Base-by-base conservation (phyloP, 2,329 filamentous ascomycete genomes). In the Diaporthe capsici region DNA sequence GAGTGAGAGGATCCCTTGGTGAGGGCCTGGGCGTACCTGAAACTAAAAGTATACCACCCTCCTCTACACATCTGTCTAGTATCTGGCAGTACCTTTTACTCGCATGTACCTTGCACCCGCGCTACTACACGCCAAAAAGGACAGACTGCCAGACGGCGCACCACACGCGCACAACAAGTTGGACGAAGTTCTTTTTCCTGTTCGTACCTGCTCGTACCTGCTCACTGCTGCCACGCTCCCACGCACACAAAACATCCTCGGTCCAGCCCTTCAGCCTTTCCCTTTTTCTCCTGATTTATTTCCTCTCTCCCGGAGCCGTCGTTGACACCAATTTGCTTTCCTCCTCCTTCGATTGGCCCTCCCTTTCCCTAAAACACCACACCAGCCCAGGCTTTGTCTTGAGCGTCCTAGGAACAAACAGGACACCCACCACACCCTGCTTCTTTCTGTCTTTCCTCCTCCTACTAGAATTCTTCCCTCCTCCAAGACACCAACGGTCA, bases 91-190 rank as follows among this genome's bases (percentile, higher is more conserved):
- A 70, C 49, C 47, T 55, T 12, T 42, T 42, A 55, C 65, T 20
- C 22, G 8, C 4, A 9, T 55, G n/a, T 70, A 70, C 65, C 65
- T 55, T 55, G 47, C 49, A 28, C 34, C 65, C 47, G 13, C 65
- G 34, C 49, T 53, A 55, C 28, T 53, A 71, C 72, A 34, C 63
- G 60, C 61, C 67, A 53, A 74, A 72, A 34, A 72, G 47, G 49
- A 31, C 47, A 49, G 49, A 44, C 44, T 58, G 65, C 34, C 63
- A 71, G 55, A 51, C 42, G 55, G 39, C n/a, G 47, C 49, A 57
- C 68, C 51, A 44, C 37, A 34, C 37, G 8, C 68, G 25, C 68
- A 61, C 17, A n/a, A 31, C 13, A 25, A 39, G 42, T 34, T 57
- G 34, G 31, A 31, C 13, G 31, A 49, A 49, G n/a, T 61, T 65